phyloP scores from a whole-genome alignment of 192 early-diverging fungal species.

The Linnemannia zychae region DNA sequence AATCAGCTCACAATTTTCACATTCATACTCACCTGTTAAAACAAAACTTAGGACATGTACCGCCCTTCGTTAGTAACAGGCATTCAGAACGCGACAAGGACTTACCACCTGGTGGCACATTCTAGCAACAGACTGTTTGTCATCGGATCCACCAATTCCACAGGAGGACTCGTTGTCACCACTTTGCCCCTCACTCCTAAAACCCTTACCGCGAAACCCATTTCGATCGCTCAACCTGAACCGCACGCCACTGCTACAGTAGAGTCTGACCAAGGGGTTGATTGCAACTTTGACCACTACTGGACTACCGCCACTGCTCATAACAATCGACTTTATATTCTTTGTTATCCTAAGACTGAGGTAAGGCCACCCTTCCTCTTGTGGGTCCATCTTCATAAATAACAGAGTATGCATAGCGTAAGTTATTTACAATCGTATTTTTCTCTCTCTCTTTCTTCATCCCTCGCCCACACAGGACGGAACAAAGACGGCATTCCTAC shows the following conservation, averaged over 20 bases:
- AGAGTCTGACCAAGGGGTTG: not conserved
- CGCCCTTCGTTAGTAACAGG: not conserved
- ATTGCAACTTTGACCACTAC: not conserved
- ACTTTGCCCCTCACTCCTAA: not conserved
- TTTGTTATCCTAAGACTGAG: not conserved
- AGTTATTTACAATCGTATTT: not conserved
- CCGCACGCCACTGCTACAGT: not conserved
- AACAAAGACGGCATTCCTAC: not conserved
- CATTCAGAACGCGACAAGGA: not conserved
- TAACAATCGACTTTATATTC: not conserved
- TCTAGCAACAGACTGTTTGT: not conserved
- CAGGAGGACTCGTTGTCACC: not conserved
- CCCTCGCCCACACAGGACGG: not conserved
- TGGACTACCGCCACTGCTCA: not conserved
- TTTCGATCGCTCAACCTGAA: not conserved
- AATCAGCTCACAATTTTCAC: not conserved
- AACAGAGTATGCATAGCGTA: not conserved
- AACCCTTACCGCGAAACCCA: not conserved
- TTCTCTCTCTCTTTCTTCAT: not conserved
- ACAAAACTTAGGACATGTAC: not conserved
- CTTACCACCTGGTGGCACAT: not conserved
- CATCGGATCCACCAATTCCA: not conserved
- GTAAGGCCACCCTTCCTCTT: not conserved
- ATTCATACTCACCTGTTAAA: not conserved
- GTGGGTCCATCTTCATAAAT: not conserved